A percentile compares a stretch with the other conserved stretches of the same genome.
Evolutionary conservation across 1,284 basidiomycete species (phyloP).

Genomic region (Cronartium quercuum): DNA sequence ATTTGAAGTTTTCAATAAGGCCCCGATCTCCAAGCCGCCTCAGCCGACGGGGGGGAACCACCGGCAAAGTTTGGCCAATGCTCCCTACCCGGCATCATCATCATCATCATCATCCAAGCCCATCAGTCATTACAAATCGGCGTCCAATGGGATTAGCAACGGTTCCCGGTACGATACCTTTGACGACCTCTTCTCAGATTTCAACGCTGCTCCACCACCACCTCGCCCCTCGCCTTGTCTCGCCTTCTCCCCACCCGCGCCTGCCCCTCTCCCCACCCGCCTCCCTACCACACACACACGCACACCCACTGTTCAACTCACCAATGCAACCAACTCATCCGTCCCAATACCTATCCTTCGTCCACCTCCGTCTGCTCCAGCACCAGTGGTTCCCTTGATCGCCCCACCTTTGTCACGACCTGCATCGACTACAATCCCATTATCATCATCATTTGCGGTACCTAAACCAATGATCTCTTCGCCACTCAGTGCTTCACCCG

Average conservation of each 20-base stretch:
- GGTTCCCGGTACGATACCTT: not conserved
- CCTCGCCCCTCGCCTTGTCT: not conserved
- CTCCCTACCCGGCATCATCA: not conserved
- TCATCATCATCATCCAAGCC: not conserved
- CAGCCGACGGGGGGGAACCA: too few species aligned
- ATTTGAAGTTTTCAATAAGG: constrained; percentile 16
- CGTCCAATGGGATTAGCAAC: not conserved
- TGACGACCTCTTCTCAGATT: constrained; percentile 27
- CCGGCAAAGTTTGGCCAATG: not conserved
- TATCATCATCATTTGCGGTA: not conserved
- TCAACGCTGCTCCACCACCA: not conserved
- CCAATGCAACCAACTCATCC: not conserved
- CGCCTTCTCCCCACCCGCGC: not conserved
- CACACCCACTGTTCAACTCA: not conserved
- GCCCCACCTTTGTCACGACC: not conserved
- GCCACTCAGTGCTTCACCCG: not conserved
- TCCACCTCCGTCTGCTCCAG: not conserved
- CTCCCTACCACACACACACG: not conserved
- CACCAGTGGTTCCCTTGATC: not conserved
- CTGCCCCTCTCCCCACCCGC: not conserved
- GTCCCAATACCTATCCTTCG: not conserved
- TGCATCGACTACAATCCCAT: not conserved
- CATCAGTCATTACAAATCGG: not conserved
- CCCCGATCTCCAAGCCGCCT: not conserved
- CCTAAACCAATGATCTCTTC: not conserved